Conservation (phyloP, 2,329 filamentous ascomycete genomes). For the Calonectria fujianensis region DNA sequence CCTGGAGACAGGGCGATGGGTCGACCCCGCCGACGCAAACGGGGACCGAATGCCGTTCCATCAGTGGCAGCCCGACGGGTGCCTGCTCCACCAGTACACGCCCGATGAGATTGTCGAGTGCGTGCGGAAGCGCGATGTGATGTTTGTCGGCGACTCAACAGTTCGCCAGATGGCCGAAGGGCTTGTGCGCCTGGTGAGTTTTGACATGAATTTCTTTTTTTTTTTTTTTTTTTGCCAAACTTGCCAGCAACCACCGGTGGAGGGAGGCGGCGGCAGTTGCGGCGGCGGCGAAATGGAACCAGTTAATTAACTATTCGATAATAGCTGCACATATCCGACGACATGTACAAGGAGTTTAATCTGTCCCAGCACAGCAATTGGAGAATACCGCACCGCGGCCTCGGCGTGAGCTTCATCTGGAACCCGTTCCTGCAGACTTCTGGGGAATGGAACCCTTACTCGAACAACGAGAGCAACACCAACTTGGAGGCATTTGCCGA, state of each 20-base stretch:
- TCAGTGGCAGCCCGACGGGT: conserved; percentile 76
- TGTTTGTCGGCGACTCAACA: conserved; percentile 76
- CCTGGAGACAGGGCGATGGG: conserved; percentile 70
- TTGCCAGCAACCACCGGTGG: too few species aligned
- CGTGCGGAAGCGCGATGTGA: conserved; percentile 68
- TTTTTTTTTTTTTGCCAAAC: too few species aligned
- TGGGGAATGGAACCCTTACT: conserved; percentile 21
- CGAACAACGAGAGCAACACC: background rate
- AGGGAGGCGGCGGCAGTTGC: too few species aligned
- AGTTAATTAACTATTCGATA: background rate
- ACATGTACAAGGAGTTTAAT: conserved; percentile 8
- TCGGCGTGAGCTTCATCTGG: conserved; percentile 9
- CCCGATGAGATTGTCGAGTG: conserved; percentile 70
- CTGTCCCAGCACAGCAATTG: conserved; percentile 4
- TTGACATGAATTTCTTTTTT: background rate
- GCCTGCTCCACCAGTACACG: conserved; percentile 74
- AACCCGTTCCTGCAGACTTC: conserved; percentile 10
- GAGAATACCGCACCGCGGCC: conserved; percentile 7
- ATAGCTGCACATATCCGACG: background rate
- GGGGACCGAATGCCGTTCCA: conserved; percentile 59
- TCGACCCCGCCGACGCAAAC: conserved; percentile 56
- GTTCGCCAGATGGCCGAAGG: conserved; percentile 74
- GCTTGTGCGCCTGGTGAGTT: conserved; percentile 33
- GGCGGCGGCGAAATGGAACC: too few species aligned
- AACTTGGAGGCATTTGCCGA: background rate